Percentiles rank a stretch among this genome's conserved stretches.
These are phyloP conservation scores for Eimeria praecox DNA, from an alignment of 169 alveolate genomes.

Conservation along the genomic window DNA sequence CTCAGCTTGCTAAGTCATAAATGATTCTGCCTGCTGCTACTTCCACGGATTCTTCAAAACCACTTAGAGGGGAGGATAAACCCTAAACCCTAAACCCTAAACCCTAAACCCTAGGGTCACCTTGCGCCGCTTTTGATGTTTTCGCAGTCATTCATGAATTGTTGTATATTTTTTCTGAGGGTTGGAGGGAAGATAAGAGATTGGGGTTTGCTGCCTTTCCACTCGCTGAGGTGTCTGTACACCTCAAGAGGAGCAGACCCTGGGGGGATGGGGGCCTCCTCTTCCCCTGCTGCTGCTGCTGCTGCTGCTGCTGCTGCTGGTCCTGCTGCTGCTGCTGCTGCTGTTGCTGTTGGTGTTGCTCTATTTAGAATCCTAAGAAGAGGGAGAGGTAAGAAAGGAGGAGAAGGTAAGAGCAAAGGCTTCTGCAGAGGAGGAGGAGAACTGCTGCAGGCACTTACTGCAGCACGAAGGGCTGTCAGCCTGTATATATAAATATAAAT, in stretches of 20 bases:
- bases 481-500: neutral
- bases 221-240: slow-evolving; percentile 34
- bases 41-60: no score
- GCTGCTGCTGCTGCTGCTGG: slow-evolving; percentile 34
- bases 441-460: slow-evolving; percentile 14
- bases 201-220: neutral
- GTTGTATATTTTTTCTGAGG: neutral
- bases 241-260: slow-evolving; percentile 42
- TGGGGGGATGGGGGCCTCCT: neutral
- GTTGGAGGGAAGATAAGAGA: neutral
- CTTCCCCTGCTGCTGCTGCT: slow-evolving; percentile 11
- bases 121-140: neutral
- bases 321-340: slow-evolving; percentile 17
- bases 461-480: slow-evolving; percentile 29
- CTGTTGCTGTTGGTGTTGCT: slow-evolving; percentile 1
- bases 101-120: slow-evolving; percentile 37
- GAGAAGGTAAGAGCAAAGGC: neutral
- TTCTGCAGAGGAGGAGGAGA: slow-evolving; percentile 14
- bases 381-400: neutral
- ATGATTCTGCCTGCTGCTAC: no score
- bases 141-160: neutral
- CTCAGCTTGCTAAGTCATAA: neutral
- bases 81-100: slow-evolving; percentile 56
- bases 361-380: neutral
- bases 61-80: neutral